These are phyloP conservation scores for Selaginella tamariscina DNA, from an alignment of 75 land plant genomes.

Conservation along the genomic window DNA sequence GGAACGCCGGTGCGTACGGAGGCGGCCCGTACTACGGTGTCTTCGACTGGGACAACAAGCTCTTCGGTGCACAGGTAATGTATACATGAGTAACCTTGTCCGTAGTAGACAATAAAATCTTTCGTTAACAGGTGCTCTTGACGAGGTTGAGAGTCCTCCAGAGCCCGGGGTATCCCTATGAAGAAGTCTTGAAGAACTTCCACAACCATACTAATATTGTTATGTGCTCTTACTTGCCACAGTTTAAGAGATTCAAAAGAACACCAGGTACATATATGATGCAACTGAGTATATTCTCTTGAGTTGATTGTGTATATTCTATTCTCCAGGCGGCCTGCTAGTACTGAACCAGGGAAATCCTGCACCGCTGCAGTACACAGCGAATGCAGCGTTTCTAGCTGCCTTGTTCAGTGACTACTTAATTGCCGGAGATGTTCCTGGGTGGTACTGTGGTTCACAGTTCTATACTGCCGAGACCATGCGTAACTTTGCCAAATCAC, in stretches of 20 bases:
- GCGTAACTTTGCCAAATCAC: conserved; percentile 46
- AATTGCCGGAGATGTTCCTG: conserved; percentile 26
- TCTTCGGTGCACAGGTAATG: neutral
- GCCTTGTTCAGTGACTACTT: conserved; percentile 55
- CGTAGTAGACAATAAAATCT: too few species aligned
- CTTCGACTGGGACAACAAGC: neutral
- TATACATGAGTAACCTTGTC: neutral
- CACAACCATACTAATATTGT: conserved; percentile 51
- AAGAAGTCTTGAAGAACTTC: conserved; percentile 44
- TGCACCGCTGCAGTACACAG: conserved; percentile 65
- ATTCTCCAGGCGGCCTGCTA: conserved; percentile 56
- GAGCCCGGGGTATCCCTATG: conserved; percentile 83
- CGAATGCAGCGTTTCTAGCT: conserved; percentile 49
- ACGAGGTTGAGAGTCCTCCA: conserved; percentile 62
- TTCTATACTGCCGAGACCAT: conserved; percentile 35
- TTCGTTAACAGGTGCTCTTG: conserved; percentile 47
- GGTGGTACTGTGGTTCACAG: conserved; percentile 42
- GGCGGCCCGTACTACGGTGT: neutral
- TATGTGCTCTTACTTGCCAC: conserved; percentile 62
- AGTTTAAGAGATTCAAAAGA: conserved; percentile 44
- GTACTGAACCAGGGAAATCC: conserved; percentile 56
- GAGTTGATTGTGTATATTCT: neutral
- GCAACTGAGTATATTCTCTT: neutral
- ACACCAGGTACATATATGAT: conserved; percentile 76
- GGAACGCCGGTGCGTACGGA: conserved; percentile 6